Evolutionary conservation across 164 flowering plant species (phyloP).

Genomic region (Umbilicus rupestris): DNA sequence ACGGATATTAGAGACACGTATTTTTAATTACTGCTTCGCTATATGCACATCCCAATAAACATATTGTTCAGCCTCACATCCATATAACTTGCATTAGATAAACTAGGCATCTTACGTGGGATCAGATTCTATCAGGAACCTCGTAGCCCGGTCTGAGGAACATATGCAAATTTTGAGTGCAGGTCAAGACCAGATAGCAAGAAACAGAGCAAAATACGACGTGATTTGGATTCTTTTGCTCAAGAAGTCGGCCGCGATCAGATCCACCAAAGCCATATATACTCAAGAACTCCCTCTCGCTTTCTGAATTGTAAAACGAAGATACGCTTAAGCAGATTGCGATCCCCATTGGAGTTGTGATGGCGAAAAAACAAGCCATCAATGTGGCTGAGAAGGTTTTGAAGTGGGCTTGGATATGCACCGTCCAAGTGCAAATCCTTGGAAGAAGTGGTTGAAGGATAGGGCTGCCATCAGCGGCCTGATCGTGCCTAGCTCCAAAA

Average conservation of each 20-base stretch:
- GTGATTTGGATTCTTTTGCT: constrained; percentile 20
- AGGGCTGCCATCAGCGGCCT: constrained; percentile 77
- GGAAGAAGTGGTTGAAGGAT: constrained; percentile 92
- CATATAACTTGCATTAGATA: no score
- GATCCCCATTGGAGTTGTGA: constrained; percentile 30
- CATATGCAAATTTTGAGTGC: no score
- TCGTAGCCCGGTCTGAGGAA: no score
- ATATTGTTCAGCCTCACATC: no score
- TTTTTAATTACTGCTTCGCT: no score
- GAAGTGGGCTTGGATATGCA: constrained; percentile 33
- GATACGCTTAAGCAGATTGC: constrained; percentile 26
- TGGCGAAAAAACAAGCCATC: constrained; percentile 25
- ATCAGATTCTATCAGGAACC: no score
- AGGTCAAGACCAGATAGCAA: constrained; percentile 26
- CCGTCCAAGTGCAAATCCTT: constrained; percentile 76
- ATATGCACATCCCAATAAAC: no score
- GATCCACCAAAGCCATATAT: constrained; percentile 35
- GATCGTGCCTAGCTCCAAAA: constrained; percentile 81
- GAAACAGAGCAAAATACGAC: constrained; percentile 17
- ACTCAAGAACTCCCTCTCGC: constrained; percentile 15
- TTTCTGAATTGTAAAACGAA: constrained; percentile 13
- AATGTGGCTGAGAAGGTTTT: constrained; percentile 9
- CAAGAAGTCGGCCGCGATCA: constrained; percentile 30
- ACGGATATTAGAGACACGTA: no score
- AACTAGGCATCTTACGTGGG: no score